Percentiles rank a stretch among this genome's conserved stretches.
These are phyloP conservation scores for Polysphondylium violaceum DNA, from an alignment of 78 protist genomes.

Conservation along the genomic window DNA sequence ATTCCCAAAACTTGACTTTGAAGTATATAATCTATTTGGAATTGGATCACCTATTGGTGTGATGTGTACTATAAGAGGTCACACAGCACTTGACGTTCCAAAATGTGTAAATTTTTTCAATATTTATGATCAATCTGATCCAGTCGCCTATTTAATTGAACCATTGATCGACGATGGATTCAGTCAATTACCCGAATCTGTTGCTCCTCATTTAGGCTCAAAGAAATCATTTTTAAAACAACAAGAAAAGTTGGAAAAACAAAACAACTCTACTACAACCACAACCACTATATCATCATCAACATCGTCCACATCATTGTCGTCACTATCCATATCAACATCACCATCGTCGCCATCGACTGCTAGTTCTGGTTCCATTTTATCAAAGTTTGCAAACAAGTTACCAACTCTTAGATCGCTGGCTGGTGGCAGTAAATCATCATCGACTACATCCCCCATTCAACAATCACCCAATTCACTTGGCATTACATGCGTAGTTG, in stretches of 20 bases:
- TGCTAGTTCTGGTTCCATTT: neutral
- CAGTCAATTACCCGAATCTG: neutral
- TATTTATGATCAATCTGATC: slow-evolving; percentile 62
- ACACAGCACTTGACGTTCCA: slow-evolving; percentile 47
- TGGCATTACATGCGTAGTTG: neutral
- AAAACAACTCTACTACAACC: slow-evolving; percentile 11
- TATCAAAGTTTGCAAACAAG: slow-evolving; percentile 7
- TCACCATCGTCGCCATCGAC: neutral
- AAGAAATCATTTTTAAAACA: slow-evolving; percentile 14
- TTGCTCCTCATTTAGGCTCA: slow-evolving; percentile 11
- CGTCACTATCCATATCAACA: neutral
- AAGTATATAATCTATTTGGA: slow-evolving; percentile 41
- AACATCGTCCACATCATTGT: neutral
- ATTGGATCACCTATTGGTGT: slow-evolving; percentile 73
- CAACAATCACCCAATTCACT: neutral
- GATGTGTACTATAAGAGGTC: slow-evolving; percentile 54
- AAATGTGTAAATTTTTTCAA: slow-evolving; percentile 57
- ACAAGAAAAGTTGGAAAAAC: neutral
- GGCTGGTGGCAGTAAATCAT: neutral
- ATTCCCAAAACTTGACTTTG: slow-evolving; percentile 47
- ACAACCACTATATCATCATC: neutral
- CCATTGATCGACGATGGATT: slow-evolving; percentile 68
- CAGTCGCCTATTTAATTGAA: slow-evolving; percentile 62
- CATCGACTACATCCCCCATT: neutral
- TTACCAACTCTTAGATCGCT: neutral